Evolutionary conservation across 1,139 yeast species (phyloP), one percentile per base, ranked within the genome.

Genomic region (Kodamaea sp.): DNA sequence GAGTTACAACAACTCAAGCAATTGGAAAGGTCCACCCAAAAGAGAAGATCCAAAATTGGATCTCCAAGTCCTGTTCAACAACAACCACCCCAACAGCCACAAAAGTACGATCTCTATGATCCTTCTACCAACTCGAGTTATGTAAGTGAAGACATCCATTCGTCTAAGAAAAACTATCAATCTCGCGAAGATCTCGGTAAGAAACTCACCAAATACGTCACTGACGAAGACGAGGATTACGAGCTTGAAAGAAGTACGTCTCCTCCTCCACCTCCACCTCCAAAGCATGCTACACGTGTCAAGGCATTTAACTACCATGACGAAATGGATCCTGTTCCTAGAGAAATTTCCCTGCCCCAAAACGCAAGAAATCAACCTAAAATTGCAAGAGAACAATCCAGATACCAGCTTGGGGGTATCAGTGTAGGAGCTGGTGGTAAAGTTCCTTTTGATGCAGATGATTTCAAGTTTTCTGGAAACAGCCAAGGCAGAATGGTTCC

Each of bases 211-310:
- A 46, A 44, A 9, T 51, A 47, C 29, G 43, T 50, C 5, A 53
- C 61, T 7, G 69, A 64, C 35, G 46, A 41, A 16, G 57, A 62
- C 12, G n/a, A 27, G 9, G 57, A 55, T 7, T 31, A 22, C 6
- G 41, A 48, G 3, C 39, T n/a, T 14, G 32, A 11, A 9, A 28
- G 34, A 24, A 26, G 34, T 11, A 28, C 28, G 6, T 35, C 39
- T 5, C 39, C 39, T 13, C 71, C 80, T 7, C 80, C 82, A 1
- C 82, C 82, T 0, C 78, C 78, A 1, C 80, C 80, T 3, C 73
- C 73, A 24, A 68, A 64, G 37, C 73, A 63, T 43, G 39, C 34
- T 16, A 42, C 42, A 6, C 48, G 47, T 10, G 32, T 36, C 16
- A 46, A 39, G 12, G 22, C 46, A 15, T 41, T 27, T 16, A 38